phyloP scores from a whole-genome alignment of 129 eudicot genomes.

The Solidago caesia region DNA sequence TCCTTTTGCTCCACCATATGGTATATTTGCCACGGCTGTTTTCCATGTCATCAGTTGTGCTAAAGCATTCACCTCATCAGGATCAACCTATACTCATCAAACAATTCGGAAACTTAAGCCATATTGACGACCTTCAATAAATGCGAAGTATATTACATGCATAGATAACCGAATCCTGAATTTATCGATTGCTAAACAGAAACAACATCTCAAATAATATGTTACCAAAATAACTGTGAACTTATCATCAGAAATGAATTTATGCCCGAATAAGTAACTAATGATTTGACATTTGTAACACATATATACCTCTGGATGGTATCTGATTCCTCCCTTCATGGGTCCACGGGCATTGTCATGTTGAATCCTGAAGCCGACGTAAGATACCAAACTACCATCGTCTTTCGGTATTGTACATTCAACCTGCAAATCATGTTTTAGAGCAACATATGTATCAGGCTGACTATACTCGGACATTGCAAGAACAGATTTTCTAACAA shows the following conservation, averaged over 20 bases:
- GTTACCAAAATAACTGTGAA: background rate
- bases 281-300: background rate
- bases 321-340: constrained; percentile 99
- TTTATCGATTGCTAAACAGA: background rate
- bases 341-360: constrained; percentile 99
- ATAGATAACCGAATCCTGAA: background rate
- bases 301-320: constrained; percentile 83
- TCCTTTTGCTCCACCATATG: constrained; percentile 98
- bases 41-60: constrained; percentile 99
- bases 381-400: constrained; percentile 83
- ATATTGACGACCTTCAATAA: background rate
- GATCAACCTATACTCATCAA: constrained; percentile 69
- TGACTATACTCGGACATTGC: background rate
- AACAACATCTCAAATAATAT: background rate
- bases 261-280: no score
- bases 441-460: constrained; percentile 15
- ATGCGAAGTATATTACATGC: no score
- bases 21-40: constrained; percentile 92
- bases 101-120: constrained; percentile 7
- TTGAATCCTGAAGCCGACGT: constrained; percentile 88
- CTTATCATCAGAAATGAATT: background rate
- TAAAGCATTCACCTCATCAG: constrained; percentile 97
- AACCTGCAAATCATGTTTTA: constrained; percentile 49
- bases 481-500: background rate
- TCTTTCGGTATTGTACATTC: constrained; percentile 98